Conservation (phyloP, 345 rosid genomes). For the Zanthoxylum bungeanum region DNA sequence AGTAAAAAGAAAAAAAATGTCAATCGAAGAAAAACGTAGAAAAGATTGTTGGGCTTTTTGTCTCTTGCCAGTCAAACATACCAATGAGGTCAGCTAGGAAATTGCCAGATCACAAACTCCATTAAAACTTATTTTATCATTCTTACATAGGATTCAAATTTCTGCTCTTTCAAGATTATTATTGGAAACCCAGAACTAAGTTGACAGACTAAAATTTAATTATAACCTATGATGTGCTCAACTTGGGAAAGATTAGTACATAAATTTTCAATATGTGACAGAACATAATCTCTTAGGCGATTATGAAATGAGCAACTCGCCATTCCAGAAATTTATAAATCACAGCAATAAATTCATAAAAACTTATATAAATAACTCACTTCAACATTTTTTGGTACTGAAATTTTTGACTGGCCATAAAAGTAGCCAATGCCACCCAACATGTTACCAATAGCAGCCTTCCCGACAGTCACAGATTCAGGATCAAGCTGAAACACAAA, state of each 20-base stretch:
- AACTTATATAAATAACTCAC: constrained; percentile 43
- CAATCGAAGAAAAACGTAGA: background rate
- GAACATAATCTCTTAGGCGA: background rate
- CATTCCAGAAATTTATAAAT: background rate
- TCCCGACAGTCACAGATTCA: constrained; percentile 59
- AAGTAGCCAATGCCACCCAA: constrained; percentile 96
- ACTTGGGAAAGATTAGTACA: constrained; percentile 9
- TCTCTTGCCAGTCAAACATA: background rate
- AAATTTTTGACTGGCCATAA: constrained; percentile 82
- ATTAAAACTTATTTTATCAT: background rate
- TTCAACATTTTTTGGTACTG: constrained; percentile 43
- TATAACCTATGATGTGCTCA: background rate
- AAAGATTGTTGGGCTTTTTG: background rate
- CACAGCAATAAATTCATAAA: background rate
- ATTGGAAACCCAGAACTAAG: background rate
- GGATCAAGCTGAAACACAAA: constrained; percentile 56
- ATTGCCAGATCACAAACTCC: no score
- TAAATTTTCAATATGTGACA: background rate
- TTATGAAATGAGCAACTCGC: background rate
- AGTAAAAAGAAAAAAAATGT: background rate
- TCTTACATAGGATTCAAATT: background rate
- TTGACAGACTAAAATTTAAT: background rate
- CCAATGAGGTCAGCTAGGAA: background rate
- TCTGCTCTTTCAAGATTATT: background rate
- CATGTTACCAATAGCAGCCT: constrained; percentile 83